phyloP scores from a whole-genome alignment of 106 monocot species.

The Dioscorea dumetorum region DNA sequence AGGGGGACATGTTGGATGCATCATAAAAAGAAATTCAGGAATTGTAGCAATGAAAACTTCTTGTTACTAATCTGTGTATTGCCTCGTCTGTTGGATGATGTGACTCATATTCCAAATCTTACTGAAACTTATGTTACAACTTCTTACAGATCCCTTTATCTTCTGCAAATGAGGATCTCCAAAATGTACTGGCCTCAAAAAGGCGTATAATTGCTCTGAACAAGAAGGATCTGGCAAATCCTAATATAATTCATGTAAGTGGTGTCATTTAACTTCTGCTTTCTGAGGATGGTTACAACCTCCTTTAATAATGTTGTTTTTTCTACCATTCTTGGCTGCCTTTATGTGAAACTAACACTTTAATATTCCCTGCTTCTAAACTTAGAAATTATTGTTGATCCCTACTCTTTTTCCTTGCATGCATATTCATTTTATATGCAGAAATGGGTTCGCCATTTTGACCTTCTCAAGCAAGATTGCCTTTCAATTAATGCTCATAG shows the following conservation, averaged over 20 bases:
- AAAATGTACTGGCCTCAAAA: constrained; percentile 51
- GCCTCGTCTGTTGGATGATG: background rate
- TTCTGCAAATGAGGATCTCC: constrained; percentile 85
- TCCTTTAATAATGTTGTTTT: background rate
- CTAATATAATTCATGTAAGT: constrained; percentile 84
- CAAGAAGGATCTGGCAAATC: constrained; percentile 94
- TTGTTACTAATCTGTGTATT: background rate
- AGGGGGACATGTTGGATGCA: background rate
- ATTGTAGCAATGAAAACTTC: background rate
- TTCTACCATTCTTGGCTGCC: background rate
- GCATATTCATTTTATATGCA: constrained; percentile 19
- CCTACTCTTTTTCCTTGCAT: background rate
- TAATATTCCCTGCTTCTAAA: background rate
- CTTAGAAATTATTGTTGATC: background rate
- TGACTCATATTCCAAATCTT: background rate
- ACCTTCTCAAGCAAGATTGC: constrained; percentile 62
- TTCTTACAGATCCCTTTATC: constrained; percentile 77
- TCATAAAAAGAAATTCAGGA: background rate
- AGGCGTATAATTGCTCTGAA: constrained; percentile 86
- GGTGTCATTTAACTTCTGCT: background rate
- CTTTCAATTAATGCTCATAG: constrained; percentile 81
- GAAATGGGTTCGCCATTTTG: constrained; percentile 70
- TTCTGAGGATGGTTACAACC: too few species aligned
- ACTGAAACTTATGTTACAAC: background rate
- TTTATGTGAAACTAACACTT: background rate